Evolutionary conservation across 495 filamentous ascomycete species (phyloP).

Genomic region (Glonium stellatum): DNA sequence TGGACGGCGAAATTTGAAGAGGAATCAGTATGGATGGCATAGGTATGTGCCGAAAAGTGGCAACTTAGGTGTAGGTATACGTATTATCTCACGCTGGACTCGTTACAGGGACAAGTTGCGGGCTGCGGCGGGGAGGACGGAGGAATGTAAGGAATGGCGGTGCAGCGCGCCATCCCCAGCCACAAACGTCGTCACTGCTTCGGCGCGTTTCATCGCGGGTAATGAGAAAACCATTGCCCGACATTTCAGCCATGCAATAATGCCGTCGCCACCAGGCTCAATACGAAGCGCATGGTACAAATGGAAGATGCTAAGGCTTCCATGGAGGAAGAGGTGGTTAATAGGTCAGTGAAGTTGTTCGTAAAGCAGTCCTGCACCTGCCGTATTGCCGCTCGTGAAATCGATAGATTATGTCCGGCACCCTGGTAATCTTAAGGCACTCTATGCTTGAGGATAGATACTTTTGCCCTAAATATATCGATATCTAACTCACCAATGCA

Average conservation of each 20-base stretch:
- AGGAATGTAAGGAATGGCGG: background rate
- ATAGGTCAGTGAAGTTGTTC: conserved; percentile 50
- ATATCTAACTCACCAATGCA: conserved; percentile 31
- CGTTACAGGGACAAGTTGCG: background rate
- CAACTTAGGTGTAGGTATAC: background rate
- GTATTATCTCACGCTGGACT: background rate
- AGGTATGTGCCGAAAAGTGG: background rate
- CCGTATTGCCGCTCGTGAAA: background rate
- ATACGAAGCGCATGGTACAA: conserved; percentile 58
- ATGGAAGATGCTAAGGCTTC: conserved; percentile 78
- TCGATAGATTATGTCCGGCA: background rate
- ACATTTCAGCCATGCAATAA: conserved; percentile 3
- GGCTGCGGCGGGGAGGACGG: background rate
- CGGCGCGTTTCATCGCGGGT: background rate
- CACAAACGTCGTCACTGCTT: background rate
- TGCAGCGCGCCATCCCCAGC: background rate
- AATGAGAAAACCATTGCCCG: background rate
- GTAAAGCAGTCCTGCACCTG: background rate
- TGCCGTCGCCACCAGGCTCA: conserved; percentile 34
- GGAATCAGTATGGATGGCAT: background rate
- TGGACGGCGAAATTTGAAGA: background rate
- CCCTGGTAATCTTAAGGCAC: conserved; percentile 3
- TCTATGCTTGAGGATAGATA: background rate
- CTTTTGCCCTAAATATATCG: background rate
- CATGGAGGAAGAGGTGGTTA: conserved; percentile 79